These are phyloP conservation scores for Mrakia hoshinonis DNA, from an alignment of 768 basidiomycete species.

Conservation along the genomic window DNA sequence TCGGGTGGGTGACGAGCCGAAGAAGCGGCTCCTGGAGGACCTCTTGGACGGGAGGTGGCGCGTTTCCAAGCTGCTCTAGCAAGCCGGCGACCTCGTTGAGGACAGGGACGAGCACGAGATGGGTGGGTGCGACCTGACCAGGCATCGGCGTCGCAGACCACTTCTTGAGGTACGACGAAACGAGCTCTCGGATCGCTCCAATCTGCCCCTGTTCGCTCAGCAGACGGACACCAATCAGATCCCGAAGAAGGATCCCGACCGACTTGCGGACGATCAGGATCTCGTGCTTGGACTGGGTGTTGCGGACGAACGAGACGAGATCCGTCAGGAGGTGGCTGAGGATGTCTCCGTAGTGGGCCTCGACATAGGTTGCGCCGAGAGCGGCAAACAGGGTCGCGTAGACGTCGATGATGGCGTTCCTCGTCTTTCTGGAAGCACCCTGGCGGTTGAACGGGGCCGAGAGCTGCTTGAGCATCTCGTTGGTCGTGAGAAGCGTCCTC, in stretches of 20 bases:
- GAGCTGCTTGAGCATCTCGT: slow-evolving; percentile 74
- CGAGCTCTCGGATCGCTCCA: slow-evolving; percentile 74
- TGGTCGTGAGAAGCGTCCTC: slow-evolving; percentile 61
- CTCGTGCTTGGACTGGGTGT: slow-evolving; percentile 56
- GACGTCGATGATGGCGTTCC: slow-evolving; percentile 80
- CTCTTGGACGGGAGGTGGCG: slow-evolving; percentile 82
- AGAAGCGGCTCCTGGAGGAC: slow-evolving; percentile 75
- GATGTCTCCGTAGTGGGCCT: slow-evolving; percentile 71
- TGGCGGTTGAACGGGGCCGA: slow-evolving; percentile 73
- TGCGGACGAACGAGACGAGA: slow-evolving; percentile 55
- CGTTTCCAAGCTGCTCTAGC: slow-evolving; percentile 81
- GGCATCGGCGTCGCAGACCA: slow-evolving; percentile 85
- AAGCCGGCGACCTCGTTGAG: slow-evolving; percentile 77
- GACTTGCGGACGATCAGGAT: slow-evolving; percentile 60
- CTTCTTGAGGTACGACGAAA: slow-evolving; percentile 69
- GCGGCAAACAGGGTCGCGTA: slow-evolving; percentile 67
- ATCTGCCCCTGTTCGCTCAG: slow-evolving; percentile 92
- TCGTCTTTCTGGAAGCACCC: slow-evolving; percentile 56
- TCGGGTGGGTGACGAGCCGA: slow-evolving; percentile 76
- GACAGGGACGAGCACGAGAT: slow-evolving; percentile 61
- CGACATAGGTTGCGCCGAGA: slow-evolving; percentile 69
- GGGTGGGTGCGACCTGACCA: slow-evolving; percentile 61
- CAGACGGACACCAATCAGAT: slow-evolving; percentile 79
- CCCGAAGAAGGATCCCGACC: slow-evolving; percentile 67
- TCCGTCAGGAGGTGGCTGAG: slow-evolving; percentile 69